A percentile compares a stretch with the other conserved stretches of the same genome.
phyloP scores from a whole-genome alignment of 495 filamentous ascomycete species.

The Xylaria curta region DNA sequence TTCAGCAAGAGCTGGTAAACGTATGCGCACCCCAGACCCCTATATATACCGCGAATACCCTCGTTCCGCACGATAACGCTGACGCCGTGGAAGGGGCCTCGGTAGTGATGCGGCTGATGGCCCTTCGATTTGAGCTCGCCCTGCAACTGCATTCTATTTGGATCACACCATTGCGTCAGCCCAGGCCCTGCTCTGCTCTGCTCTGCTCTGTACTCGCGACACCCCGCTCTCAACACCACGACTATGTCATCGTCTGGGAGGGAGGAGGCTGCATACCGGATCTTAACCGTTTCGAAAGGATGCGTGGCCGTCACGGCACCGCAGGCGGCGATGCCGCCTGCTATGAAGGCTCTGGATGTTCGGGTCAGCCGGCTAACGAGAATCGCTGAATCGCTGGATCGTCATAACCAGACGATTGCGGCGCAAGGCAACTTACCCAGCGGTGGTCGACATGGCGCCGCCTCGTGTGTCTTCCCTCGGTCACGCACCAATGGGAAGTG shows the following conservation, averaged over 20 bases:
- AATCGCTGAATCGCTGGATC: too few species aligned
- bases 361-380: conserved; percentile 27
- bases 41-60: conserved; percentile 82
- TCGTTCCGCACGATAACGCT: conserved; percentile 92
- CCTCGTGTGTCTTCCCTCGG: conserved; percentile 20
- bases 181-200: neutral
- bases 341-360: conserved; percentile 72
- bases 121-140: conserved; percentile 90
- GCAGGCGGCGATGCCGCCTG: conserved; percentile 94
- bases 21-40: conserved; percentile 91
- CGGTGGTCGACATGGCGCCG: conserved; percentile 54
- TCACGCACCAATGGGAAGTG: conserved; percentile 21
- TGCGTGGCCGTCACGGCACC: conserved; percentile 98
- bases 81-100: conserved; percentile 90
- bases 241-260: conserved; percentile 8
- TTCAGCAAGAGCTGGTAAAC: conserved; percentile 97
- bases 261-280: conserved; percentile 64
- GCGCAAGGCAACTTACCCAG: conserved; percentile 42
- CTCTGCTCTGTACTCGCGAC: neutral
- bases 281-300: conserved; percentile 99
- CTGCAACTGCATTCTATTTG: conserved; percentile 84
- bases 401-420: neutral
- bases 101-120: conserved; percentile 84
- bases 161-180: conserved; percentile 30
- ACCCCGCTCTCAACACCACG: neutral